Conservation (phyloP, 1,284 basidiomycete species). For the Marasmius sp. region DNA sequence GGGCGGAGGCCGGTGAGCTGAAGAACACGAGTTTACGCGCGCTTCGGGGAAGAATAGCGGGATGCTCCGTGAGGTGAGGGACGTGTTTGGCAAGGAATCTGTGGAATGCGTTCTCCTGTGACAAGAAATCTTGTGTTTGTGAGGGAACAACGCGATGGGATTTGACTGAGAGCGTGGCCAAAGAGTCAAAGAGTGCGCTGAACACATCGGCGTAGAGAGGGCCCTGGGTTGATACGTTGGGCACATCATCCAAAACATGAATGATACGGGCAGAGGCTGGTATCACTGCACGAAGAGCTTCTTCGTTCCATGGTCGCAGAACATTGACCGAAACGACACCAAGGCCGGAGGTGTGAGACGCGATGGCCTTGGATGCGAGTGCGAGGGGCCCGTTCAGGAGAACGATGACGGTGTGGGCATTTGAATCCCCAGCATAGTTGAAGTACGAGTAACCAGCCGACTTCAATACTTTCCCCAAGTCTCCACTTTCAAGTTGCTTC, state of each 20-base stretch:
- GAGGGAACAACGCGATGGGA: conserved; percentile 59
- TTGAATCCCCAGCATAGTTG: conserved; percentile 63
- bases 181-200: conserved; percentile 50
- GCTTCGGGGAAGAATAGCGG: conserved; percentile 24
- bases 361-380: conserved; percentile 52
- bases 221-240: conserved; percentile 60
- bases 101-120: conserved; percentile 42
- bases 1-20: conserved; percentile 52
- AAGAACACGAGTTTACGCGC: conserved; percentile 65
- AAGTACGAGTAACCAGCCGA: conserved; percentile 63
- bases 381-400: conserved; percentile 72
- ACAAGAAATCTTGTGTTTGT: conserved; percentile 53
- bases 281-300: conserved; percentile 54
- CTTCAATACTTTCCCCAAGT: conserved; percentile 48
- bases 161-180: conserved; percentile 46
- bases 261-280: conserved; percentile 58
- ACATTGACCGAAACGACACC: conserved; percentile 72
- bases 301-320: conserved; percentile 74
- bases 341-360: conserved; percentile 44
- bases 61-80: conserved; percentile 18
- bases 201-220: conserved; percentile 75
- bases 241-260: conserved; percentile 76
- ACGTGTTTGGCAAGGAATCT: conserved; percentile 41
- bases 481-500: conserved; percentile 27
- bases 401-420: conserved; percentile 60